phyloP scores from a whole-genome alignment of 345 rosid genomes.

The Brassica incana region DNA sequence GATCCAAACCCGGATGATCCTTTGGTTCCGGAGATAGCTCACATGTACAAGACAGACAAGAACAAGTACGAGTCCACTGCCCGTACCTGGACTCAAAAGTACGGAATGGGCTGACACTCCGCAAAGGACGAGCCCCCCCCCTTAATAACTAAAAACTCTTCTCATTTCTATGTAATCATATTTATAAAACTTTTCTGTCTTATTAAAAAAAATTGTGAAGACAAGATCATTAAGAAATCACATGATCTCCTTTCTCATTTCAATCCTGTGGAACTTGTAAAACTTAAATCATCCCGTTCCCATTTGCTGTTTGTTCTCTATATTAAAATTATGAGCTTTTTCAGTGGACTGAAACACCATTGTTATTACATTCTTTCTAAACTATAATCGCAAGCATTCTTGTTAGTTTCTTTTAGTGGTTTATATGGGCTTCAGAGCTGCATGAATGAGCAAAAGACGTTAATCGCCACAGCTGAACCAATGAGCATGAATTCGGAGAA shows the following conservation, averaged over 20 bases:
- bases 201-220: slow-evolving; percentile 29
- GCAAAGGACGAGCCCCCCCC: slow-evolving; percentile 15
- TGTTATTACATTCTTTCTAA: not conserved
- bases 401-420: not conserved
- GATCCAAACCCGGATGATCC: slow-evolving; percentile 98
- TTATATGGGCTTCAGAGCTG: too few relatives aligned
- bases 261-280: slow-evolving; percentile 3
- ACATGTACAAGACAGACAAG: slow-evolving; percentile 95
- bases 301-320: not conserved
- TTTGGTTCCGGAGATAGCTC: slow-evolving; percentile 94
- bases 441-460: too few relatives aligned
- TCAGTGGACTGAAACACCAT: not conserved
- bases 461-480: too few relatives aligned
- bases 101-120: slow-evolving; percentile 79
- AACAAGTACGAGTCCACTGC: slow-evolving; percentile 93
- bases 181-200: slow-evolving; percentile 30
- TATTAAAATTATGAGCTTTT: not conserved
- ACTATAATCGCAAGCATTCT: not conserved
- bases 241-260: slow-evolving; percentile 24
- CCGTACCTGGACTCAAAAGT: slow-evolving; percentile 99
- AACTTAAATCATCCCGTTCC: not conserved
- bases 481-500: not conserved
- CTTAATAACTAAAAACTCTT: slow-evolving; percentile 32
- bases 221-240: slow-evolving; percentile 21
- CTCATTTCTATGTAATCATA: slow-evolving; percentile 38